Base-by-base conservation (phyloP, 805 yeast species). In the Monosporozyma servazzii region DNA sequence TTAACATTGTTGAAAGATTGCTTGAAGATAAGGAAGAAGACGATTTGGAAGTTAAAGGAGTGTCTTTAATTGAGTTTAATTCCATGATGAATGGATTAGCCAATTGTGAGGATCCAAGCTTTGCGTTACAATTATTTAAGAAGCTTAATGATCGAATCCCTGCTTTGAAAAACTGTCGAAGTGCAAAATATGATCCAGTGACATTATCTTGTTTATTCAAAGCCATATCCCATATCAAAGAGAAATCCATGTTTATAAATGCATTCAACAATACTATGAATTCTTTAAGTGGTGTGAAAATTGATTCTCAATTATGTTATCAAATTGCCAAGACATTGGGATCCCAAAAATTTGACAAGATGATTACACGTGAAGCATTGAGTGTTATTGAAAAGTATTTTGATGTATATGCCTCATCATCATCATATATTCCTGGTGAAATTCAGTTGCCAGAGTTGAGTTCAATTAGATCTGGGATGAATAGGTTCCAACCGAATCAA, bases 41-140 rank as follows among this genome's bases (percentile, higher is more conserved):
- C 30, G 63, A 64, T 17, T 18, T 11, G 7, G 44, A 41, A 21
- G 23, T 7, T 21, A 2, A 6, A 6, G 23, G 29, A 11, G 9
- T 41, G 17, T 41, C 44, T 21, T 41, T 41, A 20, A 71, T 69
- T 6, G 79, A 75, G 56, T 67, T 73, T 18, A 79, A 78, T 57
- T 68, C 81, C 25, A 74, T 72, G 0, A 57, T 79, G 48, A 66
- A 71, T 27, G 78, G 79, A 0, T 55, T 78, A 29, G 57, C 75
- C 47, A 71, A 70, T 48, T 71, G 77, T 31, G 58, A 55, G 5
- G 73, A 74, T 51, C 64, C 71, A 11, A 67, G 67, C 0, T 55
- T 63, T 11, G 73, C 75, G 0, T 62, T 75, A 45, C 61, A 69
- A n/a, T 55, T 77, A 5, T 73, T 68, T 54, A 71, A 75, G 6